Evolutionary conservation across 768 basidiomycete genomes (phyloP), one percentile per base, ranked within the genome.

Genomic region (Mycena chlorophos): DNA sequence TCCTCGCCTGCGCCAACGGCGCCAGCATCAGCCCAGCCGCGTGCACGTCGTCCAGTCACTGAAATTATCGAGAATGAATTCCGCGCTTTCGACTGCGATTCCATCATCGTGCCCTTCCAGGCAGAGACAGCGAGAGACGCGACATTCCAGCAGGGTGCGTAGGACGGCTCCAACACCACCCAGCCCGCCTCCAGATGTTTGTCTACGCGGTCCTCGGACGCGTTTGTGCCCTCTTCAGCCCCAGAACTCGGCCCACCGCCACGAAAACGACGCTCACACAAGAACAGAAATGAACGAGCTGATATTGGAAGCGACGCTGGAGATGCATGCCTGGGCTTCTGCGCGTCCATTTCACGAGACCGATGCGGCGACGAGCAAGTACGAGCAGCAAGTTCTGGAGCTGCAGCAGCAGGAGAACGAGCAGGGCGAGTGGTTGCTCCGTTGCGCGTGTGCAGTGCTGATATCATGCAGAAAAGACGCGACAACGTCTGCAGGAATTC

Each of bases 291-390:
- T 74, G 2, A 71, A 66, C 51, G 55, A 56, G 20, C 67, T 68
- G 68, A 58, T 75, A 5, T 58, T 73, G 20, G 69, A 71, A 16
- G 61, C 71, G 22, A 63, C 71, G 51, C 58, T 75, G 13, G 65
- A 71, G 37, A 63, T 70, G 31, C 74, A 73, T 56, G 74, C 71
- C 2, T 75, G 74, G 74, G 66, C 73, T 1, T 65, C 66, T 12
- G 66, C 70, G 14, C 71, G 73, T 17, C 71, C 73, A 2, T 52
- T 63, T 14, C 60, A 65, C 40, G 72, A 73, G 57, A 67, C 63
- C 29, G 65, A 71, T n/a, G 53, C 26, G 19, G 65, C 60, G 10
- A 65, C 69, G 3, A 64, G 65, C 19, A 52, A 52, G 22, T 63
- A 71, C 22, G 68, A 71, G 51, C 62, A 63, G 29, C 67, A 69